Evolutionary conservation across 352 stramenopile species (phyloP).

Genomic region (Globisporangium echinulatum): DNA sequence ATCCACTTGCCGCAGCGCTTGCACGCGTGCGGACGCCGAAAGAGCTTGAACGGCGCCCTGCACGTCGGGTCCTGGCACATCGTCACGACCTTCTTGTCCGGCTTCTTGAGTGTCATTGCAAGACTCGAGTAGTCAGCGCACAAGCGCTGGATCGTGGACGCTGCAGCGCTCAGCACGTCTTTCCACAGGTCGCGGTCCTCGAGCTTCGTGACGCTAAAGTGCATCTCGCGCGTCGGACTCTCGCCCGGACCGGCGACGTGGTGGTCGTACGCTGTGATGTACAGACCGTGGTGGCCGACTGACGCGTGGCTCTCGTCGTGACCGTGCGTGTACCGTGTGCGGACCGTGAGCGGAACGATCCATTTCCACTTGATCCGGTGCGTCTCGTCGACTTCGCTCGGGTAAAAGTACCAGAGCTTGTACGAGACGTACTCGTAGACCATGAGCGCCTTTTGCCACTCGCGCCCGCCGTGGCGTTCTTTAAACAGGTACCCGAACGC

Average conservation of each 20-base stretch:
- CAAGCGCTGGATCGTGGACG: conserved; percentile 57
- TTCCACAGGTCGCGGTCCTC: conserved; percentile 82
- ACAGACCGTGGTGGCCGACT: conserved; percentile 78
- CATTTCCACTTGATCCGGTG: conserved; percentile 85
- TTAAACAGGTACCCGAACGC: conserved; percentile 85
- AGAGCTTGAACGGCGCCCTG: conserved; percentile 74
- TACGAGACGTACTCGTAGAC: conserved; percentile 85
- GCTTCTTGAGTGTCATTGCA: conserved; percentile 71
- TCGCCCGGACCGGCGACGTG: conserved; percentile 48
- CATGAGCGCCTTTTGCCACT: conserved; percentile 82
- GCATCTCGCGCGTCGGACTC: conserved; percentile 57
- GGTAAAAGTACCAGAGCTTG: conserved; percentile 89
- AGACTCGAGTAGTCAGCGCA: conserved; percentile 57
- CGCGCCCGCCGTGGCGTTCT: conserved; percentile 40
- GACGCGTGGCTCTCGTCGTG: conserved; percentile 81
- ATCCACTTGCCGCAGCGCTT: conserved; percentile 84
- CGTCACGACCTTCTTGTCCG: conserved; percentile 76
- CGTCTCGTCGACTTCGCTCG: conserved; percentile 74
- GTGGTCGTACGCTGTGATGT: conserved; percentile 75
- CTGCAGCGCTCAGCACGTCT: conserved; percentile 52
- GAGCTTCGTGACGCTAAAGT: conserved; percentile 83
- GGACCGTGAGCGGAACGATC: conserved; percentile 74
- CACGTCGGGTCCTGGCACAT: conserved; percentile 70
- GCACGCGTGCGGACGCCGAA: conserved; percentile 74
- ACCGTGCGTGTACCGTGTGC: conserved; percentile 72